Evolutionary conservation across 495 filamentous ascomycete species (phyloP), one percentile per base, ranked within the genome.

Genomic region (Daldinia caldariorum): DNA sequence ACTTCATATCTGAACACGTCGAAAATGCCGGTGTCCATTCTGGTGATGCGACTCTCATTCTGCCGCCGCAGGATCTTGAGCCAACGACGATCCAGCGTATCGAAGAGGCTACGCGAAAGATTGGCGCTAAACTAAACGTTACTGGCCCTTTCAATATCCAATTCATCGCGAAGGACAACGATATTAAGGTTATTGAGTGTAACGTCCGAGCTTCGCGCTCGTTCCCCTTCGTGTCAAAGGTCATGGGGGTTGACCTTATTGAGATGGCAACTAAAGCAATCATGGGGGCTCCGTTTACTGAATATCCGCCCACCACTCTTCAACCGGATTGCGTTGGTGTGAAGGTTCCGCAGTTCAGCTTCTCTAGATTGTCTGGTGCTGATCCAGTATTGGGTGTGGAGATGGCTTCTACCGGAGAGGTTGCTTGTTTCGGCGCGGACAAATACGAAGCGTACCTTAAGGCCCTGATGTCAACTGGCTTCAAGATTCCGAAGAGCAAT

Each of bases 101-200:
- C 56, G 93, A 93, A 78, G 94, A 97, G 74, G 95, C 95, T 12
- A 99, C 95, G 8, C 85, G 91, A 62, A 97, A 97, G 86, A 99
- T 99, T 60, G 95, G 91, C 62, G 89, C 91, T 70, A 95, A 96
- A 31, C 88, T 99, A 22, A 97, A 98, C 74, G 91, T 99, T 53
- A 98, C 95, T 43, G 95, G 95, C 49, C 95, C 95, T 20, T 97
- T 90, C 86, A 99, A 99, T 81, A 99, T 99, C 67, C 95, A 99
- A 79, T 99, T 99, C 82, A 99, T 99, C 73, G 95, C 95, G 58
- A 99, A 99, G 83, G 93, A 98, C 79, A 97, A 98, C 76, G 95
- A 97, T 72, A 98, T 99, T 82, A 99, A 98, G 85, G 95, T 99
- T 67, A 99, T 99, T 68, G 95, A 99, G 81, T 99, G 95, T 81